Base-by-base conservation (phyloP, 2,329 filamentous ascomycete species). In the Alternaria brassicicola region DNA sequence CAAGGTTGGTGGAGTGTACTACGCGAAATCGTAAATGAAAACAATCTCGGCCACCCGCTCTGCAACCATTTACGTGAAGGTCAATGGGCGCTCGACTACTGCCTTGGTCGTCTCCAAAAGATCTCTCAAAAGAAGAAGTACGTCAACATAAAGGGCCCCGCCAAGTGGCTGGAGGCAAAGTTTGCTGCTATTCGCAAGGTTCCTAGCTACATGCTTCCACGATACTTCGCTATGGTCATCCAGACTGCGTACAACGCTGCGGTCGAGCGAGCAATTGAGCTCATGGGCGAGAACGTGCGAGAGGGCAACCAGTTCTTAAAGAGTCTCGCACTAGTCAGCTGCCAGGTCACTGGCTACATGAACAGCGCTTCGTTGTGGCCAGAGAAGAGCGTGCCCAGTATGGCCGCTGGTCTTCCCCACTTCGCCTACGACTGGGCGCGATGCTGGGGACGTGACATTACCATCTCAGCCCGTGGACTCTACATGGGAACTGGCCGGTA, bases 1-100 rank as follows among this genome's bases (percentile, higher is more conserved):
- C 95, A 99, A 76, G 96, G 96, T 35, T 99, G 95, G 94, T 97
- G 94, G 93, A 97, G 93, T 74, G 82, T 97, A 1, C 81, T 99
- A 39, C 89, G 92, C 68, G 84, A 90, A 56, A 89, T 99, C 61
- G 91, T 98, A 67, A 86, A 84, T 49, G 88, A 95, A 63, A 99
- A 99, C 75, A 88, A 98, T 73, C 85, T 99, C 8, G 95, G 91
- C 0, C 95, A 99, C 74, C 91, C 95, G 0, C 84, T 99, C 10
- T 98, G 94, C 77, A 89, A 97, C 71, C 94, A 99, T 72, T 85
- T 99, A 5, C 89, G 95, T 49, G 86, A 96, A 64, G 95, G 95
- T 0, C 88, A 93, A 65, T 99, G 95, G 95, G 89, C 92, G 3
- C 80, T 98, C 19, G 93, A 98, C 75, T 98, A 94, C 78, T 91